Conservation (phyloP, 164 flowering plant genomes). For the Euptelea pleiosperma region DNA sequence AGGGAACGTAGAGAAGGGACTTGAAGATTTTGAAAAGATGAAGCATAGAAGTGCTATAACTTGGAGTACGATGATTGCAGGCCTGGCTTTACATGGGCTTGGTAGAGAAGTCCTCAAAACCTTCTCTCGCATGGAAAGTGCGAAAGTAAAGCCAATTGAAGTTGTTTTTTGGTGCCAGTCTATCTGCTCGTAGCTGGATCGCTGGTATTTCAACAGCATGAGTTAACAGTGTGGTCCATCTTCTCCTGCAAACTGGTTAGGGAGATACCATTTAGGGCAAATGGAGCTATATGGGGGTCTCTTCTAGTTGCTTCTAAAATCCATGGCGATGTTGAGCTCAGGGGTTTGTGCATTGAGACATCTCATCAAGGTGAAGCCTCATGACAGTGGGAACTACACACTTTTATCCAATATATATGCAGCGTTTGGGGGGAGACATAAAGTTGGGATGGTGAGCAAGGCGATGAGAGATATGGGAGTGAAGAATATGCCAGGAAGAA, state of each 20-base stretch:
- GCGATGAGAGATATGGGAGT: conserved; percentile 51
- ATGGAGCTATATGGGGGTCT: conserved; percentile 80
- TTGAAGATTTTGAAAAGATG: conserved; percentile 46
- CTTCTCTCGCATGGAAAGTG: conserved; percentile 54
- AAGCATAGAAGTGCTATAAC: conserved; percentile 44
- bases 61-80: conserved; percentile 70
- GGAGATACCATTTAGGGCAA: conserved; percentile 62
- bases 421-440: conserved; percentile 45
- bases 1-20: conserved; percentile 48
- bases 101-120: conserved; percentile 49
- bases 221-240: conserved; percentile 47
- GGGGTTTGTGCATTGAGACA: conserved; percentile 47
- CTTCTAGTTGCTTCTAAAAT: conserved; percentile 59
- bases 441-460: conserved; percentile 47
- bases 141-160: conserved; percentile 42
- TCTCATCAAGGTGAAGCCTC: conserved; percentile 52
- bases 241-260: conserved; percentile 48
- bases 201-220: conserved; percentile 43
- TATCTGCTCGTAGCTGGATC: conserved; percentile 63
- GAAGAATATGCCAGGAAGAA: conserved; percentile 49
- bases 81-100: conserved; percentile 57
- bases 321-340: conserved; percentile 45
- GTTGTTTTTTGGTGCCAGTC: conserved; percentile 57
- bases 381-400: conserved; percentile 60
- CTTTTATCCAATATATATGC: conserved; percentile 60